Evolutionary conservation across 1,284 basidiomycete genomes (phyloP), one percentile per base, ranked within the genome.

Genomic region (Macrocystidia cucumis): DNA sequence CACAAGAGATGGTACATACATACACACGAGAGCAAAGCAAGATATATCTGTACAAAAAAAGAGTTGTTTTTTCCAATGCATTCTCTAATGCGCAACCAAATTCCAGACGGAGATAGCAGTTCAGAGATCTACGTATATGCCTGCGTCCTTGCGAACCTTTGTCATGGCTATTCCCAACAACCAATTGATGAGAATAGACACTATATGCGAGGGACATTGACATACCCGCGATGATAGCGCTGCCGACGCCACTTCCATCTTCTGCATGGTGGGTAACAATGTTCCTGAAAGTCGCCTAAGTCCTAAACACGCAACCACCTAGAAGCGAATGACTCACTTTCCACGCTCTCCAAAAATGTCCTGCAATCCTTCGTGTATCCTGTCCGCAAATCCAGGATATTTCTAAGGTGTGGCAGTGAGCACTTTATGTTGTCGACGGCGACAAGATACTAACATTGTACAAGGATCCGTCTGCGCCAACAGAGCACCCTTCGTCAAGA

Each of bases 311-410:
- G 22, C 26, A 19, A 32, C 9, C n/a, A 17, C 21, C 13, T 16
- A 7, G 5, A 13, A 17, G 9, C 7, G 23, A 13, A 40, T 16
- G 17, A 38, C 80, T 51, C 48, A 85, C 83, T 78, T 74, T 51
- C 91, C 92, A 64, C 88, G 90, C 49, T 93, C 91, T 20, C 92
- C 92, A 54, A 96, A 95, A 46, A 97, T 84, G 55, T 96, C 92
- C 20, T 80, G 69, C 41, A 97, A 61, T 9, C 91, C 92, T 54
- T 91, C 78, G 48, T 95, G 88, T 38, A 96, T 78, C 39, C 90
- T 72, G 48, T 95, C 84, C 27, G 91, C 75, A 52, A 96, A 97
- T 32, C 84, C 78, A 25, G 91, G 91, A 62, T 96, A 96, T 87
- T 93, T 96, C 90, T 92, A 48, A 26, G 22, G 27, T 32, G 24